A percentile compares a stretch with the other conserved stretches of the same genome.
phyloP scores from a whole-genome alignment of 1,284 basidiomycete genomes.

The Tilletia horrida region DNA sequence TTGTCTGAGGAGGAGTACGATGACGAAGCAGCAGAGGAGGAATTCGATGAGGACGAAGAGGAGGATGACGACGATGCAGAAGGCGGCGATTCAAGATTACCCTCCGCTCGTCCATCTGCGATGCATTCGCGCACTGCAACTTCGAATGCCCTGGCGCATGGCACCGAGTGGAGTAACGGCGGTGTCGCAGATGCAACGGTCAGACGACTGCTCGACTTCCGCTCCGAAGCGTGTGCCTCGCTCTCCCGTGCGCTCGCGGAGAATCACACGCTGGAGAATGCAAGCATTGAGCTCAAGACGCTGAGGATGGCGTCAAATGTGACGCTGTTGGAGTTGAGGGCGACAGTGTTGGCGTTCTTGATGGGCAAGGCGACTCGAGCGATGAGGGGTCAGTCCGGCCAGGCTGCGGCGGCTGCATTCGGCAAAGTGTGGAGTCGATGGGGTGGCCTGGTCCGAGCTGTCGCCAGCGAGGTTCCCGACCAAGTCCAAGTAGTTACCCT shows the following conservation, averaged over 20 bases:
- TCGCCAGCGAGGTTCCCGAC: constrained; percentile 49
- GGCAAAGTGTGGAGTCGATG: constrained; percentile 39
- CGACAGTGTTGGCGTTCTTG: constrained; percentile 64
- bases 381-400: background rate
- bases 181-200: constrained; percentile 36
- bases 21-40: constrained; percentile 20
- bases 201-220: constrained; percentile 64
- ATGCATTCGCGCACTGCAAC: constrained; percentile 31
- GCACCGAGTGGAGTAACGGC: background rate
- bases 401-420: background rate
- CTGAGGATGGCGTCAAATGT: constrained; percentile 91
- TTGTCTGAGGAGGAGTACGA: constrained; percentile 12
- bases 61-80: constrained; percentile 30
- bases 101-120: constrained; percentile 34
- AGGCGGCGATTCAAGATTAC: constrained; percentile 14
- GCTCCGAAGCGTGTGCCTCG: constrained; percentile 71
- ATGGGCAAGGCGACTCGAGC: background rate
- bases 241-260: constrained; percentile 86
- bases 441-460: constrained; percentile 53
- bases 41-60: constrained; percentile 32
- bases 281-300: constrained; percentile 86
- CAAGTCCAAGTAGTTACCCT: constrained; percentile 54
- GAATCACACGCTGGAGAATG: constrained; percentile 83
- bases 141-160: constrained; percentile 33
- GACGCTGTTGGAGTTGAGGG: constrained; percentile 70